Evolutionary conservation across 1,284 basidiomycete species (phyloP).

Genomic region (Rhodotorula glutinis): DNA sequence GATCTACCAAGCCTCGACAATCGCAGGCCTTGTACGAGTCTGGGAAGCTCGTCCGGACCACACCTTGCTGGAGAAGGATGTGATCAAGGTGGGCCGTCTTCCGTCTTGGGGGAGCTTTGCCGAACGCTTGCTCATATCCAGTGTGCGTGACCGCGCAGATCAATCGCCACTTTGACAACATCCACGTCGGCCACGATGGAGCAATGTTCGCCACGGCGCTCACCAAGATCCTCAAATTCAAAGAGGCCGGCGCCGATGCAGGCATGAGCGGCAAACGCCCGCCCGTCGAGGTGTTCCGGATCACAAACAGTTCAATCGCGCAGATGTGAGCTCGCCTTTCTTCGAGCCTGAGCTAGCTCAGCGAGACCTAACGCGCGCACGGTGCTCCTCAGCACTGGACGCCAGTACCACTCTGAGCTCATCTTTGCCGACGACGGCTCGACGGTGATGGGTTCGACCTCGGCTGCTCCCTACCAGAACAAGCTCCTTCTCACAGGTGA

Average conservation of each 20-base stretch:
- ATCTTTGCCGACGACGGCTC: constrained; percentile 35
- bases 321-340: not conserved
- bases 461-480: constrained; percentile 30
- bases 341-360: too few species aligned
- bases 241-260: constrained; percentile 16
- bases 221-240: constrained; percentile 26
- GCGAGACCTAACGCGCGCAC: too few species aligned
- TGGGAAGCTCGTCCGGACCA: constrained; percentile 33
- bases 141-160: constrained; percentile 3
- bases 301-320: constrained; percentile 24
- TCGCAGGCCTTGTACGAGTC: constrained; percentile 25
- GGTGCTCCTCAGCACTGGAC: not conserved
- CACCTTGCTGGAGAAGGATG: constrained; percentile 27
- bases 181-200: constrained; percentile 34
- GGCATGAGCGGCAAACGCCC: not conserved
- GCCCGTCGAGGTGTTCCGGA: constrained; percentile 28
- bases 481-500: constrained; percentile 40
- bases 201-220: constrained; percentile 30
- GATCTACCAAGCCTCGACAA: constrained; percentile 33
- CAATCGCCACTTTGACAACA: constrained; percentile 37
- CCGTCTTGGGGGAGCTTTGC: not conserved
- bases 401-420: constrained; percentile 23
- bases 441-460: constrained; percentile 28
- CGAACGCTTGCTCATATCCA: too few species aligned
- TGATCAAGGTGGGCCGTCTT: constrained; percentile 13